phyloP scores from a whole-genome alignment of 495 filamentous ascomycete species.

The Zalerion maritima region DNA sequence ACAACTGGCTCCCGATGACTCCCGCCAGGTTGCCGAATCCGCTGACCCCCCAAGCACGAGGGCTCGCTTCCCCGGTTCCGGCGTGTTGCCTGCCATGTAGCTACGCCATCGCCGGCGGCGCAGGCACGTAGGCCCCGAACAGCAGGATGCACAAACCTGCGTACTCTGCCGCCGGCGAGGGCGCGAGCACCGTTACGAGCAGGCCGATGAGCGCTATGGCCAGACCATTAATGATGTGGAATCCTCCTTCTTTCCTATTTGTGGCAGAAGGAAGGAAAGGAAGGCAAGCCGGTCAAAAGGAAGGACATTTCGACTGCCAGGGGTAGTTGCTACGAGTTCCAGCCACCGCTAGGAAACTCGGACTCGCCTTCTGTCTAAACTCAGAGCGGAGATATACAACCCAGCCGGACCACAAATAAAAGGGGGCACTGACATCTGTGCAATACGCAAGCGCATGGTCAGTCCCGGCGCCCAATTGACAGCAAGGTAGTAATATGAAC shows the following conservation, averaged over 20 bases:
- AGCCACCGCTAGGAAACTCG: too few species aligned
- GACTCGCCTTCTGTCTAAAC: too few species aligned
- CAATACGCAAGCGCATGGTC: neutral
- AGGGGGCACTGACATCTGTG: constrained; percentile 35
- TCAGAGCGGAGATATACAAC: constrained; percentile 21
- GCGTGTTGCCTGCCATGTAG: constrained; percentile 38
- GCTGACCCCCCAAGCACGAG: constrained; percentile 42
- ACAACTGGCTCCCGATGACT: constrained; percentile 32
- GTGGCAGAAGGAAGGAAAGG: constrained; percentile 28
- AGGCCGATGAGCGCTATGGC: constrained; percentile 31
- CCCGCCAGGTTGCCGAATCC: constrained; percentile 47
- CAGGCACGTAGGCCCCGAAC: constrained; percentile 36
- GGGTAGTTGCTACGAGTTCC: too few species aligned
- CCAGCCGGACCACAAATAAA: constrained; percentile 34
- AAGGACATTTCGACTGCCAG: too few species aligned
- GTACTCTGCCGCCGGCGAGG: constrained; percentile 24
- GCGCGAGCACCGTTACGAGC: constrained; percentile 23
- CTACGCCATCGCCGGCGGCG: constrained; percentile 44
- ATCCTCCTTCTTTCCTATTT: constrained; percentile 24
- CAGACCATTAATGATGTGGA: constrained; percentile 35
- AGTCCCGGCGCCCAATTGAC: too few species aligned
- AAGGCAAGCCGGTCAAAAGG: constrained; percentile 4
- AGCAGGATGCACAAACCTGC: constrained; percentile 38
- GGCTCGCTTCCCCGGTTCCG: constrained; percentile 28
- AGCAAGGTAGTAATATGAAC: constrained; percentile 2